Percentiles rank a stretch among this genome's conserved stretches.
phyloP scores from a whole-genome alignment of 1,139 yeast genomes.

The Pichia sp. region DNA sequence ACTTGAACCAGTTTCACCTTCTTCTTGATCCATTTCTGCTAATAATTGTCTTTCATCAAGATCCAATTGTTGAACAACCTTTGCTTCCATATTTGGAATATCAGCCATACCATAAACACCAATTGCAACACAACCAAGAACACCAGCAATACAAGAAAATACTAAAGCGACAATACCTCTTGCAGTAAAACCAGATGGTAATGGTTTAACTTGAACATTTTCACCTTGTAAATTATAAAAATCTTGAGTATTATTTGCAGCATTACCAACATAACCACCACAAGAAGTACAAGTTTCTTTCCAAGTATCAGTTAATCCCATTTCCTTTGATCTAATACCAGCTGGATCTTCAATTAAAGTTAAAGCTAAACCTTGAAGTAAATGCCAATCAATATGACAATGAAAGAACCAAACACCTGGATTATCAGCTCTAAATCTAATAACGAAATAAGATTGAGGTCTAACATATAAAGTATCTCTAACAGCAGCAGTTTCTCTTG shows the following conservation, averaged over 20 bases:
- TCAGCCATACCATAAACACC: constrained; percentile 80
- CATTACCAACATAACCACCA: constrained; percentile 61
- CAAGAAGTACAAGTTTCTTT: constrained; percentile 50
- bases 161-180: constrained; percentile 86
- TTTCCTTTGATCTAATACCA: constrained; percentile 46
- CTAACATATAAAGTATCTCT: constrained; percentile 49
- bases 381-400: constrained; percentile 62
- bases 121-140: constrained; percentile 71
- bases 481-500: constrained; percentile 48
- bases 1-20: constrained; percentile 11
- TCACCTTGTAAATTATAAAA: constrained; percentile 67
- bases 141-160: constrained; percentile 72
- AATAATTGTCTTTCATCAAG: constrained; percentile 31
- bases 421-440: constrained; percentile 52
- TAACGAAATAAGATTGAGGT: constrained; percentile 50
- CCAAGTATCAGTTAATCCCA: constrained; percentile 49
- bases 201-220: constrained; percentile 52
- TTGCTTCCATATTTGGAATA: constrained; percentile 50
- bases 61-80: constrained; percentile 46
- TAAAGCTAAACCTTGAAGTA: constrained; percentile 55
- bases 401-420: constrained; percentile 66
- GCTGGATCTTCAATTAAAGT: constrained; percentile 47
- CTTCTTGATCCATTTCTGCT: constrained; percentile 15
- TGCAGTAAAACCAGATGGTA: constrained; percentile 85
- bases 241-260: constrained; percentile 68